A percentile compares a stretch with the other conserved stretches of the same genome.
Evolutionary conservation across 2,329 filamentous ascomycete genomes (phyloP).

Genomic region (Cadophora sp.): DNA sequence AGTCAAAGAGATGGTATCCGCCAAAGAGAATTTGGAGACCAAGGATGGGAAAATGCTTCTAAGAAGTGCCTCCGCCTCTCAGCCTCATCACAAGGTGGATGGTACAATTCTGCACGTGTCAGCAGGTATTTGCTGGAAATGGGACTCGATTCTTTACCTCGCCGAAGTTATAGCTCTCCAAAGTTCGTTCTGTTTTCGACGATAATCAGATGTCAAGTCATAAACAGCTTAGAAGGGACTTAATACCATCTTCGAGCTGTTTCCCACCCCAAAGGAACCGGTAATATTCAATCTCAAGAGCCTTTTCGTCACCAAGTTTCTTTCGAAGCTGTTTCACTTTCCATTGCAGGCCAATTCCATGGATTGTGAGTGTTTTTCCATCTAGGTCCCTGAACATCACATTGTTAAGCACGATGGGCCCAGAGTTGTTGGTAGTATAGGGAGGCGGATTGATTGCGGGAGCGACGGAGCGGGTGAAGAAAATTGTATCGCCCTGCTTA

Average conservation of each 20-base stretch:
- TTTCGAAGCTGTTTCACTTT: constrained; percentile 15
- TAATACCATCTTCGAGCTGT: constrained; percentile 20
- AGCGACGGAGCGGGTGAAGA: constrained; percentile 21
- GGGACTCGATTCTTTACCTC: neutral
- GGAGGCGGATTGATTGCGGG: constrained; percentile 15
- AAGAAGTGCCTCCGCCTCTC: neutral
- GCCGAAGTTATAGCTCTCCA: constrained; percentile 16
- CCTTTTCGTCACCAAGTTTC: constrained; percentile 17
- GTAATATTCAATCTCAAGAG: constrained; percentile 15
- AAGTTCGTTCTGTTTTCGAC: constrained; percentile 10
- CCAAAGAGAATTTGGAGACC: too few species aligned
- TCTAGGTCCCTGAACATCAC: constrained; percentile 20
- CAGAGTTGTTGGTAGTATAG: constrained; percentile 4
- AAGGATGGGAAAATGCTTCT: neutral
- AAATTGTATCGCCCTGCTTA: constrained; percentile 19
- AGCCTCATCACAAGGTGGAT: constrained; percentile 20
- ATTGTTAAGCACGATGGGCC: constrained; percentile 13
- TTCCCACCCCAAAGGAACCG: constrained; percentile 21
- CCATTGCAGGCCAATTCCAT: constrained; percentile 14
- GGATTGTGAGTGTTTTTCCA: constrained; percentile 7
- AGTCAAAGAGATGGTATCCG: too few species aligned
- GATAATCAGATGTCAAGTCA: neutral
- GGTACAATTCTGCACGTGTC: constrained; percentile 6
- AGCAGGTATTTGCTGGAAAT: neutral
- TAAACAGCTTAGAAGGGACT: neutral